phyloP scores from a whole-genome alignment of 164 flowering plant genomes.

The Echeveria elegans region DNA sequence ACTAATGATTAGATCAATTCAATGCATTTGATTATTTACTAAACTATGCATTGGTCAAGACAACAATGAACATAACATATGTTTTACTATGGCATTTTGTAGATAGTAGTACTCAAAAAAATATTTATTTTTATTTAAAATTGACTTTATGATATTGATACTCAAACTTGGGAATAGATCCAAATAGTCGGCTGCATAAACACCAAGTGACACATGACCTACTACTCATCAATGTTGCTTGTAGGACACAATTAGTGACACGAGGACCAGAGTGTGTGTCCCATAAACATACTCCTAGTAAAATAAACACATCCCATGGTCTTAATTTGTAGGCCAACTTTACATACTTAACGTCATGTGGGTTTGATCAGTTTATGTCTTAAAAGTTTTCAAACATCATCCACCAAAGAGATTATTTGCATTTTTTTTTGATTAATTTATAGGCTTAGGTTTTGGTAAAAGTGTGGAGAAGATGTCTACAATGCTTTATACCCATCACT shows the following conservation, averaged over 20 bases:
- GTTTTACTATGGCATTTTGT: no score
- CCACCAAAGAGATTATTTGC: background rate
- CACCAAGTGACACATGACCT: conserved; percentile 6
- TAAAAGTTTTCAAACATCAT: conserved; percentile 4
- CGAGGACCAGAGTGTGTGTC: background rate
- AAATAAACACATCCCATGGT: background rate
- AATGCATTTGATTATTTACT: no score
- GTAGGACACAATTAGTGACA: conserved; percentile 4
- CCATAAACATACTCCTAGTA: background rate
- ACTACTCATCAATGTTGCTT: background rate
- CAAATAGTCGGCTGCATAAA: conserved; percentile 1
- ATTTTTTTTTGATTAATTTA: background rate
- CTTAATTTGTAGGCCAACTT: background rate
- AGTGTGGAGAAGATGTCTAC: background rate
- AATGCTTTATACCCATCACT: conserved; percentile 1
- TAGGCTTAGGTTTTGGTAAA: conserved; percentile 4
- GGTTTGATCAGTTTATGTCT: conserved; percentile 1
- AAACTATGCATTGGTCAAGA: no score
- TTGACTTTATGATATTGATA: no score
- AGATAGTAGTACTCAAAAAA: no score
- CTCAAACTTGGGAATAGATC: no score
- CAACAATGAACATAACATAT: no score
- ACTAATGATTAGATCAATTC: no score
- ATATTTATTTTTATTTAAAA: no score
- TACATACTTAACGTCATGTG: background rate